Evolutionary conservation across 768 basidiomycete genomes (phyloP), one percentile per base, ranked within the genome.

Genomic region (Phlebiopsis flavidoalba): DNA sequence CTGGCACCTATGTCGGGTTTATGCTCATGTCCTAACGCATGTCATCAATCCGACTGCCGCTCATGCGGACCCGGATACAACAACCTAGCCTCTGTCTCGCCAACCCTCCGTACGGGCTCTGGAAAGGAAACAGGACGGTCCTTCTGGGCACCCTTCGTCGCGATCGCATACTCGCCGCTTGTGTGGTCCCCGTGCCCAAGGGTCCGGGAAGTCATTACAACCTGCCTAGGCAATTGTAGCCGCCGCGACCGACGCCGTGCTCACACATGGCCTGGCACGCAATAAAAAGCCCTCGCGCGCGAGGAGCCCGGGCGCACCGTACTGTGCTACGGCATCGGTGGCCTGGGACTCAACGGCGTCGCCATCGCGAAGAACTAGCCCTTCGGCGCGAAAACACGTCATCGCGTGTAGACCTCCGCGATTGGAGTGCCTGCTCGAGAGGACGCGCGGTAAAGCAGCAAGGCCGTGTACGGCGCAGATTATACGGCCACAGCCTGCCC

Each of bases 301-400:
- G 35, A 66, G 22, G 57, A 59, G 45, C 56, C 61, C 5, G 64
- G 58, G 14, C 63, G 66, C 19, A 69, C 66, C 6, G 58, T 81
- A 76, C 36, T 79, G 73, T 48, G 77, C 75, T 40, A 78, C 69
- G 61, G 67, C 63, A 36, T 72, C 64, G 60, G 73, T 52, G 59
- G 72, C 40, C 58, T 73, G 65, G 59, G 75, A 66, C 53, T 77
- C 73, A 48, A 72, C 58, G 19, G 64, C 26, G 53, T 69, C 49
- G 63, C 57, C 53, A 65, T 69, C 33, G 68, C 66, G 43, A 69
- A 69, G 61, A 21, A 58, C 33, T 31, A 6, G n/a, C 60, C 57
- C 22, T 50, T 65, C 15, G 36, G 55, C 54, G 66, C 62, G 17
- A 62, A n/a, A 54, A n/a, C 47, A 33, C 24, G 65, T 69, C 55